Percentiles rank a stretch among this genome's conserved stretches.
Conservation (phyloP, 2,329 filamentous ascomycete species). For the Alternaria hordeiaustralica region DNA sequence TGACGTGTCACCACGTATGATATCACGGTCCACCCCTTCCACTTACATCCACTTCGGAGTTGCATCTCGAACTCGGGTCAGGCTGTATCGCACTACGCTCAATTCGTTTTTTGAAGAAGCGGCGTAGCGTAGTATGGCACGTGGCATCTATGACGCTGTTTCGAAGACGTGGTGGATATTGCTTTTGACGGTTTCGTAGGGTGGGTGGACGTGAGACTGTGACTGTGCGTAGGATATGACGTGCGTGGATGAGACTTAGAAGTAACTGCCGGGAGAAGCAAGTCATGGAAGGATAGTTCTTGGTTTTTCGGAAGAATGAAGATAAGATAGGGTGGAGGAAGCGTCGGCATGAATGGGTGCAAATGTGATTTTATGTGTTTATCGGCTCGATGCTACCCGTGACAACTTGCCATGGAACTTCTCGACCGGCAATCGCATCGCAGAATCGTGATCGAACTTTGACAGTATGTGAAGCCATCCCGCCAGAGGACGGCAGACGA, state of each 20-base stretch:
- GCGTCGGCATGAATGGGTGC: not conserved
- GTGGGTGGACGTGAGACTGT: not conserved
- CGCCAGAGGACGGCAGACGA: no score
- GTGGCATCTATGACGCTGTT: not conserved
- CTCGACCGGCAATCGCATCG: no score
- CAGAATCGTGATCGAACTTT: no score
- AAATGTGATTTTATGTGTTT: not conserved
- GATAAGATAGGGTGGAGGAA: not conserved
- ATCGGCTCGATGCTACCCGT: not conserved
- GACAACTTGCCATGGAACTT: no score
- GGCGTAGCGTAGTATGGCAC: not conserved
- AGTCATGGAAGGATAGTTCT: not conserved
- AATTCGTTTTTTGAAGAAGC: not conserved
- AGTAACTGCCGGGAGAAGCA: not conserved
- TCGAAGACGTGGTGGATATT: not conserved
- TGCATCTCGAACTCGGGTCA: not conserved
- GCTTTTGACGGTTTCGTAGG: not conserved
- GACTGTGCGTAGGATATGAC: not conserved
- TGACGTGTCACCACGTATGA: constrained; percentile 1
- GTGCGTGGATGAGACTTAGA: not conserved
- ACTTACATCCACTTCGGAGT: not conserved
- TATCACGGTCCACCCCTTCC: not conserved
- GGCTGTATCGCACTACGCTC: not conserved
- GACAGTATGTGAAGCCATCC: no score
- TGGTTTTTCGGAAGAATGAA: not conserved